These are phyloP conservation scores for Pseudozyma tsukubaensis DNA, from an alignment of 1,284 basidiomycete genomes.

Conservation along the genomic window DNA sequence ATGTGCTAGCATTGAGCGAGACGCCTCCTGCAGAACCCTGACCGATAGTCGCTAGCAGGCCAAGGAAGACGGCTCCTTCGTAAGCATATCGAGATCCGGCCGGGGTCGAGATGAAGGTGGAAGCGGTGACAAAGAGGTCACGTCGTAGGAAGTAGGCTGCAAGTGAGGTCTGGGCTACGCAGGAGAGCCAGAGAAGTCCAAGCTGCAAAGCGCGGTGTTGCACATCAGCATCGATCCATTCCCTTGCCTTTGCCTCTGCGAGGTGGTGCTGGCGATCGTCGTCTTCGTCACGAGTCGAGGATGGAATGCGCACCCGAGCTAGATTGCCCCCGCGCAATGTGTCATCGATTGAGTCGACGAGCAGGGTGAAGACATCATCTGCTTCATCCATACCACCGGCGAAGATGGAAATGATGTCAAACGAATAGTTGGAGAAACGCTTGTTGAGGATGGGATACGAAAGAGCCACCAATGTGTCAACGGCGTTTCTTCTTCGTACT, in stretches of 20 bases:
- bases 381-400: constrained; percentile 66
- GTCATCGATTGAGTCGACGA: constrained; percentile 58
- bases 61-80: constrained; percentile 58
- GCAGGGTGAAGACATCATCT: constrained; percentile 60
- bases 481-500: constrained; percentile 54
- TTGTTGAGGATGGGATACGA: constrained; percentile 60
- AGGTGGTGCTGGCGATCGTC: constrained; percentile 26
- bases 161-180: constrained; percentile 53
- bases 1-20: constrained; percentile 42
- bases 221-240: constrained; percentile 43
- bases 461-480: constrained; percentile 60
- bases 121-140: constrained; percentile 58
- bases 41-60: constrained; percentile 62
- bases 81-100: constrained; percentile 46
- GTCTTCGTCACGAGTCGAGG: constrained; percentile 23
- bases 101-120: constrained; percentile 37
- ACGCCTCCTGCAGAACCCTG: constrained; percentile 36
- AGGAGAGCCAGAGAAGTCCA: constrained; percentile 56
- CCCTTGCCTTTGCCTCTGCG: constrained; percentile 30
- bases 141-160: constrained; percentile 62
- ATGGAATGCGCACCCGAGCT: constrained; percentile 36
- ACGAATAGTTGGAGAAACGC: constrained; percentile 59
- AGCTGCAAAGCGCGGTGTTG: constrained; percentile 55
- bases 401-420: constrained; percentile 61
- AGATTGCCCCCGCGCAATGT: constrained; percentile 49